These are phyloP conservation scores for Cinchona pubescens DNA, from an alignment of 257 asterid genomes.

Conservation along the genomic window DNA sequence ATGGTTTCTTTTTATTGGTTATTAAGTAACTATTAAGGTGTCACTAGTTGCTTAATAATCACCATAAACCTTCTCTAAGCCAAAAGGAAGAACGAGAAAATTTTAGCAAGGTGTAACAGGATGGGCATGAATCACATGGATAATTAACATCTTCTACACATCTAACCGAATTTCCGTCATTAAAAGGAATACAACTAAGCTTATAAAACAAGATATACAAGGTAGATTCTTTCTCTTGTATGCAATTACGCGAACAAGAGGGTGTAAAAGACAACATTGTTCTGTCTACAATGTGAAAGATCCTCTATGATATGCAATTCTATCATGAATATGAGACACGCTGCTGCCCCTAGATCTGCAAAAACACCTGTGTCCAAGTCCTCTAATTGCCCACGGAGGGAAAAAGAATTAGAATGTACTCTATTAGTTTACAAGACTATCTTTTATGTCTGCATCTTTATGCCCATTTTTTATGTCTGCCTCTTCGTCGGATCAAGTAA, in stretches of 20 bases:
- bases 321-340: neutral
- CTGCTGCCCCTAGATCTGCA: neutral
- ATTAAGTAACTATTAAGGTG: no score
- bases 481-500: conserved; percentile 60
- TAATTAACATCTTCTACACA: neutral
- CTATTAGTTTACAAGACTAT: neutral
- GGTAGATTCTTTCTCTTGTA: neutral
- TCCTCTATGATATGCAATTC: neutral
- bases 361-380: neutral
- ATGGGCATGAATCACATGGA: neutral
- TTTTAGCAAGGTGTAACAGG: neutral
- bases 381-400: neutral
- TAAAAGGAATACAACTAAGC: neutral
- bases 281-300: neutral
- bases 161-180: neutral
- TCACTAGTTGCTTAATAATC: no score
- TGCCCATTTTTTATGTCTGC: conserved; percentile 52
- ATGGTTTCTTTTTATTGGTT: no score
- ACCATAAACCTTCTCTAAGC: no score
- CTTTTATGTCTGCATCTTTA: conserved; percentile 16
- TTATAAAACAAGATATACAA: neutral
- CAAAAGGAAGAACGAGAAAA: neutral
- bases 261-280: neutral
- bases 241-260: neutral
- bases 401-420: neutral